These are phyloP conservation scores for Debaryomyces castellii DNA, from an alignment of 805 yeast genomes.

Conservation along the genomic window DNA sequence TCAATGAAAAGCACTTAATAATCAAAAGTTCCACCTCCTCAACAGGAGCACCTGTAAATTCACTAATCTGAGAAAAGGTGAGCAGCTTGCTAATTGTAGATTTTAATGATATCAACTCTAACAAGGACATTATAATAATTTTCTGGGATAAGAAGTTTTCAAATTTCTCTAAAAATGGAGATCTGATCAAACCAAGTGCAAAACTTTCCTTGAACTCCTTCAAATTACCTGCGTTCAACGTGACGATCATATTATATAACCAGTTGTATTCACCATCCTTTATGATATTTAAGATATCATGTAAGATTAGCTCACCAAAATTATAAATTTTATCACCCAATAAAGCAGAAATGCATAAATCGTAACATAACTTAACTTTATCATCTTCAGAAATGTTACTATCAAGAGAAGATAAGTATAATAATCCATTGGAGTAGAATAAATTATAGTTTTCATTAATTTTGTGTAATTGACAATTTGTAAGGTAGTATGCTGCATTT, in stretches of 20 bases:
- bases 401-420: slow-evolving; percentile 75
- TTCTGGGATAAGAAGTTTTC: slow-evolving; percentile 79
- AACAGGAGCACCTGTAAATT: slow-evolving; percentile 59
- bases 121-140: slow-evolving; percentile 86
- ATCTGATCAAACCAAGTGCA: slow-evolving; percentile 35
- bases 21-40: slow-evolving; percentile 87
- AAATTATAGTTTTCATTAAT: slow-evolving; percentile 73
- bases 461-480: slow-evolving; percentile 75
- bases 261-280: slow-evolving; percentile 53
- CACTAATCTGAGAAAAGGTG: slow-evolving; percentile 69
- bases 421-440: slow-evolving; percentile 77
- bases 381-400: slow-evolving; percentile 39
- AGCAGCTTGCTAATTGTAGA: slow-evolving; percentile 75
- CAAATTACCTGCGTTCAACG: slow-evolving; percentile 79
- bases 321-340: slow-evolving; percentile 91
- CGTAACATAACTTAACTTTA: slow-evolving; percentile 54
- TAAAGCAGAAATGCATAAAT: slow-evolving; percentile 81
- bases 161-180: slow-evolving; percentile 57
- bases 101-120: slow-evolving; percentile 78
- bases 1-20: slow-evolving; percentile 86
- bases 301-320: slow-evolving; percentile 92
- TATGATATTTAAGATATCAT: slow-evolving; percentile 68
- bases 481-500: slow-evolving; percentile 79
- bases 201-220: slow-evolving; percentile 55
- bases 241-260: slow-evolving; percentile 68